Evolutionary conservation across 1,284 basidiomycete genomes (phyloP).

Genomic region (Cutaneotrichosporon arboriforme): DNA sequence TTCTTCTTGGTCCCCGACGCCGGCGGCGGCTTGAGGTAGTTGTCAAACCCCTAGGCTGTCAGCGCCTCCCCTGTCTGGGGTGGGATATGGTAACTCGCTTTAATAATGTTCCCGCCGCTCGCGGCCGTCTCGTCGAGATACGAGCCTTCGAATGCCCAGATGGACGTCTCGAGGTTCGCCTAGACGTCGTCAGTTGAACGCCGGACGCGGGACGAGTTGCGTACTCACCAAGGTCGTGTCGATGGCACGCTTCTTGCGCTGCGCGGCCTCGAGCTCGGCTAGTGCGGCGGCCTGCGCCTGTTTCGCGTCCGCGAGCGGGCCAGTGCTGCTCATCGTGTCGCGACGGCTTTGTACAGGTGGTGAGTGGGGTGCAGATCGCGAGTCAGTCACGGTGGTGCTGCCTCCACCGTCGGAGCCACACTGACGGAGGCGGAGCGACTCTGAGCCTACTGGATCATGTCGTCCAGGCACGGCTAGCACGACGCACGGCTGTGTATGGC

Average conservation of each 20-base stretch:
- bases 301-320: constrained; percentile 45
- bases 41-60: constrained; percentile 48
- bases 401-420: too few relatives aligned
- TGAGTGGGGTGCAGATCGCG: too few relatives aligned
- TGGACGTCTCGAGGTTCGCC: constrained; percentile 50
- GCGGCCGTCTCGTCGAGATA: constrained; percentile 49
- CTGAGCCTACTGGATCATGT: too few relatives aligned
- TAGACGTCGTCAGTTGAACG: constrained; percentile 19
- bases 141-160: constrained; percentile 51
- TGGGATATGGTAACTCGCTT: too few relatives aligned
- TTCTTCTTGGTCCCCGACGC: constrained; percentile 42
- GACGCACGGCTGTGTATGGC: too few relatives aligned
- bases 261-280: constrained; percentile 40
- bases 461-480: too few relatives aligned
- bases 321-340: constrained; percentile 32
- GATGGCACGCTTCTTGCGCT: constrained; percentile 36
- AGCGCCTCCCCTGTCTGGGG: too few relatives aligned
- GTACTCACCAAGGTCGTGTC: constrained; percentile 36
- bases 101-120: constrained; percentile 49
- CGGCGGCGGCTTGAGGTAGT: constrained; percentile 48
- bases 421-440: too few relatives aligned
- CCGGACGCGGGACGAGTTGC: neutral
- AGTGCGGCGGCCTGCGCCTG: constrained; percentile 40
- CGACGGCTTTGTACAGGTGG: too few relatives aligned
- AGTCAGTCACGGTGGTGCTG: too few relatives aligned